Base-by-base conservation (phyloP, 768 basidiomycete species). In the Boletus patriciae region DNA sequence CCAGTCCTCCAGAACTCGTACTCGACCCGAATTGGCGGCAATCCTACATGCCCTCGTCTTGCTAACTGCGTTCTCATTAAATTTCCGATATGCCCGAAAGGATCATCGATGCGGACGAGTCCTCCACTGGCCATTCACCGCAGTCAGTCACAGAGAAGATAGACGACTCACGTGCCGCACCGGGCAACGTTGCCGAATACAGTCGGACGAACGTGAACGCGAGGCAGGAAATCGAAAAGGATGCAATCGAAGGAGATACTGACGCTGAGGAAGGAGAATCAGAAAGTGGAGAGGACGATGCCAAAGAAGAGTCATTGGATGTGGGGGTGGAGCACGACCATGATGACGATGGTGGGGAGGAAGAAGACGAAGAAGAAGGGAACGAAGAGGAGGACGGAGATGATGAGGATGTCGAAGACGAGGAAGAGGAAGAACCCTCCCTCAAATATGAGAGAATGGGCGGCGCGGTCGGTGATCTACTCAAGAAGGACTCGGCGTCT, bases 341-440 rank as follows among this genome's bases (percentile, higher is more conserved):
- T 11, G 49, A 58, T 27, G 56, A 45, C 19, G 51, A 58, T 9
- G 46, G 36, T 13, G 66, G 62, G 6, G 63, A 57, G 1, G 66
- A 63, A 11, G 71, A 65, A 6, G 57, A 45, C 1, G 69, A 63
- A 0, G 68, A 66, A 0, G 70, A 63, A 0, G 67, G 60, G 1
- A 62, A 66, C 0, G 62, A 67, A 1, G 72, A 68, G 0, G 74
- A 73, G 0, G 85, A 79, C 0, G 81, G 79, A 0, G 83, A 83
- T 0, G 84, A 84, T 0, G 81, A 81, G 0, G 86, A 84, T 0
- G 85, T 86, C 0, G 87, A 87, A 0, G 94, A 94, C 2, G 93
- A 95, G 27, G 92, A 94, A 19, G 93, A 95, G 27, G 92, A 94
- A 19, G 94, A 96, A 75, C 94, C 91, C 36, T 82, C 89, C 0